phyloP scores from a whole-genome alignment of 495 filamentous ascomycete genomes.

The Hamigera avellanea region DNA sequence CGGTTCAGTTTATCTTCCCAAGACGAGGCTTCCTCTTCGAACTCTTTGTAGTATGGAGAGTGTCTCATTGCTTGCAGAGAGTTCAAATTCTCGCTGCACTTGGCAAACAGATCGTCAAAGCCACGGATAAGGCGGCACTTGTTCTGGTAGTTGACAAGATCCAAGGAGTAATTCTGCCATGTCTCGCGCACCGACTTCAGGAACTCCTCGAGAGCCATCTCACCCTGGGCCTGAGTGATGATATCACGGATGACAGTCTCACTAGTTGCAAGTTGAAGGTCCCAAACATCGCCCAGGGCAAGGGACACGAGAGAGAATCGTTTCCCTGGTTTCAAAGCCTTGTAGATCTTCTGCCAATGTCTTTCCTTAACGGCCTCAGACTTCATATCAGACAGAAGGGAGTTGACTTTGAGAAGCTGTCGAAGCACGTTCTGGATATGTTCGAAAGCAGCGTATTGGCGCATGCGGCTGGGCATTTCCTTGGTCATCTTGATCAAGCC shows the following conservation, averaged over 20 bases:
- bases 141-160: conserved; percentile 93
- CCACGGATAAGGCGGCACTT: conserved; percentile 95
- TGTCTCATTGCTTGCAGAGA: conserved; percentile 98
- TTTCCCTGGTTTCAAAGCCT: conserved; percentile 78
- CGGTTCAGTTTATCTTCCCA: conserved; percentile 99
- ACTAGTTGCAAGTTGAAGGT: conserved; percentile 76
- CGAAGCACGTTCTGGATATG: conserved; percentile 90
- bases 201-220: conserved; percentile 98
- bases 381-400: conserved; percentile 79
- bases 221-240: conserved; percentile 89
- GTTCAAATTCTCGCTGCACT: conserved; percentile 95
- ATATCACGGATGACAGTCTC: conserved; percentile 83
- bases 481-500: conserved; percentile 94
- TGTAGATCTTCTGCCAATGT: conserved; percentile 97
- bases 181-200: conserved; percentile 92
- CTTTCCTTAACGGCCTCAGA: conserved; percentile 93
- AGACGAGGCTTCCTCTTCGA: conserved; percentile 87
- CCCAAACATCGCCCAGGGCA: conserved; percentile 95
- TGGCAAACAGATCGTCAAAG: conserved; percentile 96
- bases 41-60: conserved; percentile 97
- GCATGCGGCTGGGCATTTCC: conserved; percentile 98
- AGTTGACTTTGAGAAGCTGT: conserved; percentile 78
- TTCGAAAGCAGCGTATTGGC: conserved; percentile 97
- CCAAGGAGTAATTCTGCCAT: conserved; percentile 88
- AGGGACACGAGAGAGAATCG: conserved; percentile 87